Base-by-base conservation (phyloP, 768 basidiomycete species). In the Thelephora ganbajun region DNA sequence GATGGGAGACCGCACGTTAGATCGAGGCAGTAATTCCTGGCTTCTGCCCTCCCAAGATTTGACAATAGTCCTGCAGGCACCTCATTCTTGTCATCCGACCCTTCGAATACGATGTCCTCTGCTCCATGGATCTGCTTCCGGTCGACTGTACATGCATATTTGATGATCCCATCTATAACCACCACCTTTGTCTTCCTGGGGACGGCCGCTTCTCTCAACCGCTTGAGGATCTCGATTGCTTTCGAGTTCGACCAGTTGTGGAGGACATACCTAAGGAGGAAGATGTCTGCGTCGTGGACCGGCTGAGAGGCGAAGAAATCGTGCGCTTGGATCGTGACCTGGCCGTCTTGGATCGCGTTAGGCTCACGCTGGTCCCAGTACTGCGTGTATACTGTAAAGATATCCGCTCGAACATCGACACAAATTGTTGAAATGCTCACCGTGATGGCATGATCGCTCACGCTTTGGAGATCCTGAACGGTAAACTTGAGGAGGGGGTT, bases 221-320 rank as follows among this genome's bases (percentile, higher is more conserved):
- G 57, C 5, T 50, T 49, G 11, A 74, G 57, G 50, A 73, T 68
- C 37, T 63, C 20, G 59, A 49, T 42, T 44, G 53, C 16, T 58
- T 59, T 55, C 1, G 56, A 49, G 49, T 69, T 64, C 3, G 65
- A 50, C 67, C 68, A 69, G 49, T 69, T 63, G 53, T 72, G 69
- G 22, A 69, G 49, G 37, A 68, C 61, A 26, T 56, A 47, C 7
- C 63, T 58, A 16, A 68, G 19, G 39, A 70, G 50, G 54, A 65
- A 72, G 1, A 69, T 63, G 0, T 59, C 54, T 3, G 66, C 65
- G 22, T 66, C 55, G 16, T 51, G 55, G 35, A 63, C 48, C 1
- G 67, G 65, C 53, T 70, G 68, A 1, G 63, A 53, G 0, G 46
- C 48, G 48, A 70, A 66, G 54, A 70, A 69, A 47, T 61, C 54